These are phyloP conservation scores for Isabelozyma pseudorhagii DNA, from an alignment of 805 yeast genomes.

Conservation along the genomic window DNA sequence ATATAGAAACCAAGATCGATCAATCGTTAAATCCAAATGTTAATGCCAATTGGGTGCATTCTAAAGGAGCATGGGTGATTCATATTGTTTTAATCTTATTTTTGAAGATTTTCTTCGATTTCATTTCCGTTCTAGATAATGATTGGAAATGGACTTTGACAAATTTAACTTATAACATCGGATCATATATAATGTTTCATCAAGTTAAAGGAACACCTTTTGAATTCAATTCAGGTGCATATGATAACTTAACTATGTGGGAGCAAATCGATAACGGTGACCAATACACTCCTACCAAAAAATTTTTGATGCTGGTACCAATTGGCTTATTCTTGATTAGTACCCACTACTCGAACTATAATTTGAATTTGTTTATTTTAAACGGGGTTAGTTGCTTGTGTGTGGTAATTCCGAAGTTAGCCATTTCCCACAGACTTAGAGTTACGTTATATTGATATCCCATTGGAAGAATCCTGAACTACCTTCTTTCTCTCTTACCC, in stretches of 20 bases:
- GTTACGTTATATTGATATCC: slow-evolving; percentile 41
- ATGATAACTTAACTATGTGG: slow-evolving; percentile 97
- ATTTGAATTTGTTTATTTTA: slow-evolving; percentile 70
- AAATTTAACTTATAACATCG: slow-evolving; percentile 83
- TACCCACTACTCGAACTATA: slow-evolving; percentile 88
- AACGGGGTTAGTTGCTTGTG: slow-evolving; percentile 79
- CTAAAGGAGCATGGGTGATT: slow-evolving; percentile 94
- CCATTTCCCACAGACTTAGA: slow-evolving; percentile 75
- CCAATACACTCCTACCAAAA: slow-evolving; percentile 94
- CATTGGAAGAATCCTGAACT: not conserved
- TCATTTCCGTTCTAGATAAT: slow-evolving; percentile 74
- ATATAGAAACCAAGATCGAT: slow-evolving; percentile 86
- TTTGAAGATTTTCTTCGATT: slow-evolving; percentile 71
- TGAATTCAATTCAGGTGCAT: slow-evolving; percentile 95
- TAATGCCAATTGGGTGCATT: slow-evolving; percentile 95
- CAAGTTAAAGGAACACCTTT: slow-evolving; percentile 96
- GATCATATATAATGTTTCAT: slow-evolving; percentile 94
- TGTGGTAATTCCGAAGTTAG: slow-evolving; percentile 90
- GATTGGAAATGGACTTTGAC: slow-evolving; percentile 94
- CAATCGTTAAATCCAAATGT: slow-evolving; percentile 85
- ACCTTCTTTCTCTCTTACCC: not conserved
- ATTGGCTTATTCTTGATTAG: slow-evolving; percentile 79
- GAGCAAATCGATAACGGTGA: slow-evolving; percentile 96
- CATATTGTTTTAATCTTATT: slow-evolving; percentile 80
- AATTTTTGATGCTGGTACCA: slow-evolving; percentile 90